A percentile compares a stretch with the other conserved stretches of the same genome.
These are phyloP conservation scores for Teunomyces kruisii DNA, from an alignment of 805 yeast genomes.

Conservation along the genomic window DNA sequence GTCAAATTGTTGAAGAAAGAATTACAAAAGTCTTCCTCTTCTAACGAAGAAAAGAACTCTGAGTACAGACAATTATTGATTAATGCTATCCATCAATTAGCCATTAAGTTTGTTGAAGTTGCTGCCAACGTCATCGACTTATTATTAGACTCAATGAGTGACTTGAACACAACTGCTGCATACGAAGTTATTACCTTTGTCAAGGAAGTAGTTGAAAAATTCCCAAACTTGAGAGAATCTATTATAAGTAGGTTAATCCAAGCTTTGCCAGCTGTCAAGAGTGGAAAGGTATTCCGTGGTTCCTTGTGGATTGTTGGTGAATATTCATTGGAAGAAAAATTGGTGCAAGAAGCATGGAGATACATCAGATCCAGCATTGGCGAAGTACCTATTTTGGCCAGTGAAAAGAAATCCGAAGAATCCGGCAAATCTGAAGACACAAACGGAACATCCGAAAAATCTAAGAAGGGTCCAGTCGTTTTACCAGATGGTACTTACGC, in stretches of 20 bases:
- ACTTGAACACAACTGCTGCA: constrained; percentile 81
- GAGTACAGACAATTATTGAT: constrained; percentile 90
- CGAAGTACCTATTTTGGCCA: constrained; percentile 82
- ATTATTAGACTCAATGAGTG: constrained; percentile 81
- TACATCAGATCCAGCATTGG: constrained; percentile 81
- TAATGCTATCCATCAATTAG: constrained; percentile 84
- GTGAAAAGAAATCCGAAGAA: constrained; percentile 51
- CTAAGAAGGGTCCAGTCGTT: constrained; percentile 67
- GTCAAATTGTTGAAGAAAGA: constrained; percentile 91
- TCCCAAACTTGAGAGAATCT: constrained; percentile 70
- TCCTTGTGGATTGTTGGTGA: constrained; percentile 97
- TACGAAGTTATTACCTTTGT: constrained; percentile 87
- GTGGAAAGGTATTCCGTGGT: constrained; percentile 91
- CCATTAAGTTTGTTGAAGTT: constrained; percentile 84
- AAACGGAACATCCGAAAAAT: constrained; percentile 32
- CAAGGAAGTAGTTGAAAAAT: constrained; percentile 91
- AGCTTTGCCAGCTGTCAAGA: constrained; percentile 65
- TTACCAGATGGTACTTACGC: constrained; percentile 99
- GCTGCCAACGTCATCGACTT: constrained; percentile 89
- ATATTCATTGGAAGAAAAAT: constrained; percentile 67
- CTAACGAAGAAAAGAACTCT: constrained; percentile 74
- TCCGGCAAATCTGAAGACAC: constrained; percentile 26
- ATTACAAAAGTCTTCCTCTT: constrained; percentile 66
- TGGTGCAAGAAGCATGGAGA: constrained; percentile 83
- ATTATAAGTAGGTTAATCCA: constrained; percentile 63